A percentile compares a stretch with the other conserved stretches of the same genome.
phyloP scores from a whole-genome alignment of 768 basidiomycete genomes.

The Nidularia sp. region DNA sequence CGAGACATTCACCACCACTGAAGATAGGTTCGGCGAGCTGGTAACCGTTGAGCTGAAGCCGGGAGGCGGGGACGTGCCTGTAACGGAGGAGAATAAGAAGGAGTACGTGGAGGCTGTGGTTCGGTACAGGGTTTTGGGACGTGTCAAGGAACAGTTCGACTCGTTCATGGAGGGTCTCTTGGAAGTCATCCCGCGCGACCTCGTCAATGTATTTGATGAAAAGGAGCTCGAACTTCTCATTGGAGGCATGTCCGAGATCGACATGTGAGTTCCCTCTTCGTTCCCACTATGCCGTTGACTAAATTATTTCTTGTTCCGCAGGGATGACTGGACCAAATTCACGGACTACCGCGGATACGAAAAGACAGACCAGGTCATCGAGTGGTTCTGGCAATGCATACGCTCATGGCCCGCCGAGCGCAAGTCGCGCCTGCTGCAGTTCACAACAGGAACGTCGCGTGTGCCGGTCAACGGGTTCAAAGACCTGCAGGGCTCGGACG shows the following conservation, averaged over 20 bases:
- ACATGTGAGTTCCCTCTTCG: slow-evolving; percentile 49
- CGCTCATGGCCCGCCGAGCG: slow-evolving; percentile 88
- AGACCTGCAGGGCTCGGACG: slow-evolving; percentile 90
- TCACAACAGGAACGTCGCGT: slow-evolving; percentile 83
- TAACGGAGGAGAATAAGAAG: slow-evolving; percentile 74
- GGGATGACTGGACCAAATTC: slow-evolving; percentile 91
- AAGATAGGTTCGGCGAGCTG: slow-evolving; percentile 73
- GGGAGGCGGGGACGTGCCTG: slow-evolving; percentile 53
- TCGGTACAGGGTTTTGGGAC: slow-evolving; percentile 75
- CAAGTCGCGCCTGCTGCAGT: slow-evolving; percentile 83
- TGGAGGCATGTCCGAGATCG: slow-evolving; percentile 90
- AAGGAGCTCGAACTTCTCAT: slow-evolving; percentile 86
- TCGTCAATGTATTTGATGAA: slow-evolving; percentile 89
- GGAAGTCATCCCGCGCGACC: slow-evolving; percentile 79
- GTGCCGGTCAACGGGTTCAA: slow-evolving; percentile 93
- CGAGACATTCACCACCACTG: slow-evolving; percentile 67
- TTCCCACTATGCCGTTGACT: not conserved
- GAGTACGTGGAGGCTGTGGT: slow-evolving; percentile 78
- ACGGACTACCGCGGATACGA: slow-evolving; percentile 90
- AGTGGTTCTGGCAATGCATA: slow-evolving; percentile 96
- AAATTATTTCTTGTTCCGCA: slow-evolving; percentile 15
- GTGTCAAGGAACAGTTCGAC: slow-evolving; percentile 80
- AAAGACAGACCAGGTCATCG: slow-evolving; percentile 83
- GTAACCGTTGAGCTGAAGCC: slow-evolving; percentile 64
- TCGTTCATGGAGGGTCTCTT: slow-evolving; percentile 84